Percentiles rank a stretch among this genome's conserved stretches.
Evolutionary conservation across 805 yeast genomes (phyloP).

Genomic region (Yamadazyma kitorensis): DNA sequence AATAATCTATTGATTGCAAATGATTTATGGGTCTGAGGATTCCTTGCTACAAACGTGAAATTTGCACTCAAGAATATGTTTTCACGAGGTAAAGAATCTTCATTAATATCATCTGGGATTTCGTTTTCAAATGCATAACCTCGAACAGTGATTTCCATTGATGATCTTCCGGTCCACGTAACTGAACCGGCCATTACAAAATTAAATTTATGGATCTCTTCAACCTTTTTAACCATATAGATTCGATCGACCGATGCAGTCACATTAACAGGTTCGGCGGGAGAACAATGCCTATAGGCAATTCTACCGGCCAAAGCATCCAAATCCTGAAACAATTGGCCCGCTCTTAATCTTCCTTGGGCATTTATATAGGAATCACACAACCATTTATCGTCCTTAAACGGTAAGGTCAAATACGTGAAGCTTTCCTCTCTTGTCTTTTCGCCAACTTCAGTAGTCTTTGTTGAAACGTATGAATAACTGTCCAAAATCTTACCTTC

Average conservation of each 20-base stretch:
- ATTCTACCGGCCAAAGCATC: constrained; percentile 94
- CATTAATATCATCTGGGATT: constrained; percentile 52
- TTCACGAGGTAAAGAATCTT: constrained; percentile 56
- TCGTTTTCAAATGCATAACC: constrained; percentile 73
- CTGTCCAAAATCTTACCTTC: constrained; percentile 75
- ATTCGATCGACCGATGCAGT: constrained; percentile 94
- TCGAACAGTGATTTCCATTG: constrained; percentile 91
- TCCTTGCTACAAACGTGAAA: constrained; percentile 93
- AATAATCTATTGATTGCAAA: constrained; percentile 80
- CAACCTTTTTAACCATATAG: constrained; percentile 80
- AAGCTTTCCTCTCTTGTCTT: constrained; percentile 78
- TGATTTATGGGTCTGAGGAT: constrained; percentile 87
- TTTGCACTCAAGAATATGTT: constrained; percentile 83
- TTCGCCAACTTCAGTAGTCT: constrained; percentile 66
- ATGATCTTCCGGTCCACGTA: constrained; percentile 91
- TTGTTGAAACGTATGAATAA: constrained; percentile 68
- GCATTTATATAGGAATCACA: constrained; percentile 89
- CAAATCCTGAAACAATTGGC: constrained; percentile 90
- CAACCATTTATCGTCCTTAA: constrained; percentile 76
- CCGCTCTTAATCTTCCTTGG: constrained; percentile 86
- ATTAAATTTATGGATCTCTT: constrained; percentile 70
- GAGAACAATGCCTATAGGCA: constrained; percentile 89
- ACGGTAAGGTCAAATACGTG: constrained; percentile 67
- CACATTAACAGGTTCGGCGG: constrained; percentile 93
- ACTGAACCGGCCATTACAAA: constrained; percentile 87